Conservation (phyloP, 768 basidiomycete genomes). For the Saitozyma podzolica region DNA sequence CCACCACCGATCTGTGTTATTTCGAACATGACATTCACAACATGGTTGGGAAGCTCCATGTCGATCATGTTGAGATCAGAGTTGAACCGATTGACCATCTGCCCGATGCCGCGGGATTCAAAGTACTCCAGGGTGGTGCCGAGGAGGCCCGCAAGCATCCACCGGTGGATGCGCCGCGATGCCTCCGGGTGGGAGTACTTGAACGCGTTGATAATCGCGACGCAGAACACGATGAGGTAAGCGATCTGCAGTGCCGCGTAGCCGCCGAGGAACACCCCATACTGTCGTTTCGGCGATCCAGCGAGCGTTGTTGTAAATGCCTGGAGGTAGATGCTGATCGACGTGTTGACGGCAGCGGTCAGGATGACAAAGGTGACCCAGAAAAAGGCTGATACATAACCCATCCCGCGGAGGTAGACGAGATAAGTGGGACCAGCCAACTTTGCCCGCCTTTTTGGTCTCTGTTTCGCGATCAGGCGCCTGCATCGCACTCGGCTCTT, state of each 20-base stretch:
- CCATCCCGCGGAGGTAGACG: constrained; percentile 19
- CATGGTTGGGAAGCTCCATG: constrained; percentile 17
- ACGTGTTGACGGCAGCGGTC: constrained; percentile 4
- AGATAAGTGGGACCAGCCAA: constrained; percentile 21
- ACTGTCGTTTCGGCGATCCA: constrained; percentile 4
- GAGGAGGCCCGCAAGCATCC: constrained; percentile 18
- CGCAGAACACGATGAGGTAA: constrained; percentile 8
- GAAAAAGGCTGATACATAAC: constrained; percentile 3
- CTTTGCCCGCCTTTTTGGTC: constrained; percentile 6
- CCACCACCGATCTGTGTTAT: constrained; percentile 8
- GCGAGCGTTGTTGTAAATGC: constrained; percentile 18
- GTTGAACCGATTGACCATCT: constrained; percentile 30
- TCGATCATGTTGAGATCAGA: constrained; percentile 18
- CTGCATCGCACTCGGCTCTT: too few relatives aligned
- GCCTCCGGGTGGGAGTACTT: constrained; percentile 16
- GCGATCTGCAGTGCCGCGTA: constrained; percentile 23
- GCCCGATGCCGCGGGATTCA: constrained; percentile 7
- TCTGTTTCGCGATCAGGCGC: background rate
- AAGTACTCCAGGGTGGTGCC: constrained; percentile 13
- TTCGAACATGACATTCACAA: constrained; percentile 11
- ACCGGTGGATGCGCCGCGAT: constrained; percentile 12
- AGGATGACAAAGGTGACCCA: constrained; percentile 11
- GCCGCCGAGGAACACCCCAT: constrained; percentile 25
- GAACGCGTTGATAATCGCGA: constrained; percentile 11
- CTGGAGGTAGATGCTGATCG: constrained; percentile 20